Percentiles rank a stretch among this genome's conserved stretches.
These are phyloP conservation scores for Quercus cerris DNA, from an alignment of 306 rosid genomes.

Conservation along the genomic window DNA sequence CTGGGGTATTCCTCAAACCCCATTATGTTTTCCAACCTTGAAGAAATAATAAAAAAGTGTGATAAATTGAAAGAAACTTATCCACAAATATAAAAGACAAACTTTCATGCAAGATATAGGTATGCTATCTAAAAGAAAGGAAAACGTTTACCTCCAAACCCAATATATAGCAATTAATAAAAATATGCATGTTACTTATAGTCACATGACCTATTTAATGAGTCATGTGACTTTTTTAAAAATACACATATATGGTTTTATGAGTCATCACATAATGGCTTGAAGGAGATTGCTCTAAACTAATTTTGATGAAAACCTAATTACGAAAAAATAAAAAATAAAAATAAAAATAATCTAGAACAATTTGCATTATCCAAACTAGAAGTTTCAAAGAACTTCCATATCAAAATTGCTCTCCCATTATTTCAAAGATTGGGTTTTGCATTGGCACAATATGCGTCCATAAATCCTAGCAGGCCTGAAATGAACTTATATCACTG, in stretches of 20 bases:
- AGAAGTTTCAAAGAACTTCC: constrained; percentile 6
- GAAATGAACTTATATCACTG: constrained; percentile 9
- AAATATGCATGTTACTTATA: too few relatives aligned
- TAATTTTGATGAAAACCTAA: too few relatives aligned
- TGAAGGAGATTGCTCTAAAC: too few relatives aligned
- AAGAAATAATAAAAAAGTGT: background rate
- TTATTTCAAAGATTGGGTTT: constrained; percentile 13
- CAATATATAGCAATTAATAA: too few relatives aligned
- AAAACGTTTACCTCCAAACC: too few relatives aligned
- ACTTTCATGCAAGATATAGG: background rate
- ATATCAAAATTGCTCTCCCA: background rate
- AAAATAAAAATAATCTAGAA: background rate
- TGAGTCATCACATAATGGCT: too few relatives aligned
- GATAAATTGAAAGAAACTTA: background rate
- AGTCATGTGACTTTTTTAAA: too few relatives aligned
- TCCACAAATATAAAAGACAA: background rate
- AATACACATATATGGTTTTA: background rate
- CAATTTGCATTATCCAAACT: background rate
- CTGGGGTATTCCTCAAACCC: too few relatives aligned
- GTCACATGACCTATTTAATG: too few relatives aligned
- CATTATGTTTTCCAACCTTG: background rate
- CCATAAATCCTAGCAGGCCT: constrained; percentile 15
- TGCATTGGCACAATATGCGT: constrained; percentile 9
- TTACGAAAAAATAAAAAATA: background rate
- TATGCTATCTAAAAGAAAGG: background rate